Conservation (phyloP, 2,329 filamentous ascomycete species). For the Lasiodiplodia gonubiensis region DNA sequence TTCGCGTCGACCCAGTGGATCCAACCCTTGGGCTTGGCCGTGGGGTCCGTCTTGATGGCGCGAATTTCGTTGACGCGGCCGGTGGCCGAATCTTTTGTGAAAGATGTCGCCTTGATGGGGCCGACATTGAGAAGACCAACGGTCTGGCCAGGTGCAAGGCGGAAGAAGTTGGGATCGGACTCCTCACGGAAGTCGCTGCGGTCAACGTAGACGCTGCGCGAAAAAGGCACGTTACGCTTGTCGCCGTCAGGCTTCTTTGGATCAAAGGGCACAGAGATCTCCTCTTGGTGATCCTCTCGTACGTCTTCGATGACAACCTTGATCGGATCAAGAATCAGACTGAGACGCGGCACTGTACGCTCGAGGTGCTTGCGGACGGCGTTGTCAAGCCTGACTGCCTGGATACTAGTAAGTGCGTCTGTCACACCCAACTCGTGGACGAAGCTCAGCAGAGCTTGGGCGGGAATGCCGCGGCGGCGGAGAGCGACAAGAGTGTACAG, state of each 20-base stretch:
- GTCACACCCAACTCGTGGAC: conserved; percentile 92
- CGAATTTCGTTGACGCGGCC: conserved; percentile 71
- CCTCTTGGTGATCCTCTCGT: conserved; percentile 69
- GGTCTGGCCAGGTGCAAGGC: conserved; percentile 74
- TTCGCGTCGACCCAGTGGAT: conserved; percentile 89
- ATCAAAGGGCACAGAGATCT: conserved; percentile 77
- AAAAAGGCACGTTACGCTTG: conserved; percentile 67
- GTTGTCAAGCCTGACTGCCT: conserved; percentile 83
- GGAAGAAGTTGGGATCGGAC: conserved; percentile 76
- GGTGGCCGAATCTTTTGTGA: conserved; percentile 65
- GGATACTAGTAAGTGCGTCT: conserved; percentile 78
- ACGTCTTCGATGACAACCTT: conserved; percentile 82
- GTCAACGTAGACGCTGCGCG: conserved; percentile 84
- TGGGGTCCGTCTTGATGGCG: conserved; percentile 66
- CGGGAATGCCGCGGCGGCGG: conserved; percentile 82
- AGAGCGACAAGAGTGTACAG: conserved; percentile 87
- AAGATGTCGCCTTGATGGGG: conserved; percentile 71
- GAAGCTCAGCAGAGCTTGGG: conserved; percentile 86
- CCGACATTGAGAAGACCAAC: conserved; percentile 76
- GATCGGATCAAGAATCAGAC: conserved; percentile 87
- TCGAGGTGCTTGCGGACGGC: conserved; percentile 86
- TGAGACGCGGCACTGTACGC: conserved; percentile 82
- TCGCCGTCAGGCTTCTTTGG: conserved; percentile 77
- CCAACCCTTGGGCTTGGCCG: conserved; percentile 71
- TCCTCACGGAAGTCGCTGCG: conserved; percentile 76